Evolutionary conservation across 371 early-diverging fungal species (phyloP).

Genomic region (Mortierella sp.): DNA sequence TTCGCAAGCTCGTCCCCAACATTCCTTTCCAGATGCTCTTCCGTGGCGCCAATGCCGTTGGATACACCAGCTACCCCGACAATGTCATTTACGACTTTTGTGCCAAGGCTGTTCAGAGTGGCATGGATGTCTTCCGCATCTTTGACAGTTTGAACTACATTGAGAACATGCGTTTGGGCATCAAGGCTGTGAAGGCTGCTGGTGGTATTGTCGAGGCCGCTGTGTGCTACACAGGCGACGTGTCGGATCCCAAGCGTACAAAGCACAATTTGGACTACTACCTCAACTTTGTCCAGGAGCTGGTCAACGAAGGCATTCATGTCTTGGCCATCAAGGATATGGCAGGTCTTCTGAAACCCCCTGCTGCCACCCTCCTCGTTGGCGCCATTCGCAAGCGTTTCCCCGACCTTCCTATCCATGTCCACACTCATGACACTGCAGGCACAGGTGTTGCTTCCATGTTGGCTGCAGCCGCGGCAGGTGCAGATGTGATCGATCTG

Average conservation of each 20-base stretch:
- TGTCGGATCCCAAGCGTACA: constrained; percentile 78
- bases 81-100: constrained; percentile 96
- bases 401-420: constrained; percentile 94
- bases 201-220: constrained; percentile 95
- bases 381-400: constrained; percentile 85
- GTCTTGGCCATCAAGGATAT: constrained; percentile 96
- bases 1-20: constrained; percentile 93
- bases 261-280: constrained; percentile 94
- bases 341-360: constrained; percentile 96
- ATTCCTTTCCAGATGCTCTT: constrained; percentile 98
- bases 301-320: constrained; percentile 93
- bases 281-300: constrained; percentile 85
- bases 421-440: constrained; percentile 97
- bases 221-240: constrained; percentile 95
- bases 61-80: constrained; percentile 97
- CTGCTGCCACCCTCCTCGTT: constrained; percentile 84
- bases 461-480: constrained; percentile 93
- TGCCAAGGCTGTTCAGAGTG: constrained; percentile 85
- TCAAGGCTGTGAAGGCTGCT: constrained; percentile 92
- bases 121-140: constrained; percentile 96
- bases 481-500: constrained; percentile 93
- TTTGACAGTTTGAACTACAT: constrained; percentile 96
- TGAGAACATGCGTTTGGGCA: constrained; percentile 94
- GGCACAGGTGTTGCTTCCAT: constrained; percentile 96
- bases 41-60: constrained; percentile 97